Conservation (phyloP, 2,329 filamentous ascomycete species). For the Diaporthe sp. region DNA sequence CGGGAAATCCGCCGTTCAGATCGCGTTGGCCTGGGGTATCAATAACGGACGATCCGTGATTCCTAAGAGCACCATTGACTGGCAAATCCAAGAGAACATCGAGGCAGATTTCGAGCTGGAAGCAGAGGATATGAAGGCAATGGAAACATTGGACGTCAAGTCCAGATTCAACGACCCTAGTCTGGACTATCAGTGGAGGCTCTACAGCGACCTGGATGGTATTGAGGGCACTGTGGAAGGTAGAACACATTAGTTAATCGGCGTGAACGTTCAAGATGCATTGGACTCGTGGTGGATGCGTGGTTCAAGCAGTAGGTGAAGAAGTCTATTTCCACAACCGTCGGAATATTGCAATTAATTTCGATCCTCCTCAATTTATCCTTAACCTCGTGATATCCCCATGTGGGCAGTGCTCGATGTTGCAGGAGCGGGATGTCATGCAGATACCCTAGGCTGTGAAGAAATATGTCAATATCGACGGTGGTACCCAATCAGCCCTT, state of each 20-base stretch:
- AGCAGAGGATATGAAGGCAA: not conserved
- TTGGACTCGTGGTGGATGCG: too few species aligned
- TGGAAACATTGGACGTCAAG: not conserved
- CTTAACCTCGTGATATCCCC: too few species aligned
- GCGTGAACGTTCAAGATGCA: too few species aligned
- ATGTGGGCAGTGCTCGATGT: too few species aligned
- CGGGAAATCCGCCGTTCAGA: conserved; percentile 45
- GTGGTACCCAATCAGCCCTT: too few species aligned
- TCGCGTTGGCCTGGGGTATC: conserved; percentile 49
- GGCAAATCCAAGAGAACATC: conserved; percentile 41
- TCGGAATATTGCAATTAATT: too few species aligned
- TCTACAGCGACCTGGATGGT: conserved; percentile 42
- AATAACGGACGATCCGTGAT: conserved; percentile 47
- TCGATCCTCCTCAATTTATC: too few species aligned
- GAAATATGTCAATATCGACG: too few species aligned
- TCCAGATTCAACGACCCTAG: conserved; percentile 27
- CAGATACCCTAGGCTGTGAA: too few species aligned
- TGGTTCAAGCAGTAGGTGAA: too few species aligned
- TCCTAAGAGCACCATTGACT: conserved; percentile 49
- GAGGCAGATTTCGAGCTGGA: conserved; percentile 3
- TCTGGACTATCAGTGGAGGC: conserved; percentile 38
- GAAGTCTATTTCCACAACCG: too few species aligned
- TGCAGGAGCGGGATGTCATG: too few species aligned
- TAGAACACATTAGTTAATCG: conserved; percentile 26
- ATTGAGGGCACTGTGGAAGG: conserved; percentile 35